Evolutionary conservation across 106 monocot genomes (phyloP).

Genomic region (Gastrodia elata): DNA sequence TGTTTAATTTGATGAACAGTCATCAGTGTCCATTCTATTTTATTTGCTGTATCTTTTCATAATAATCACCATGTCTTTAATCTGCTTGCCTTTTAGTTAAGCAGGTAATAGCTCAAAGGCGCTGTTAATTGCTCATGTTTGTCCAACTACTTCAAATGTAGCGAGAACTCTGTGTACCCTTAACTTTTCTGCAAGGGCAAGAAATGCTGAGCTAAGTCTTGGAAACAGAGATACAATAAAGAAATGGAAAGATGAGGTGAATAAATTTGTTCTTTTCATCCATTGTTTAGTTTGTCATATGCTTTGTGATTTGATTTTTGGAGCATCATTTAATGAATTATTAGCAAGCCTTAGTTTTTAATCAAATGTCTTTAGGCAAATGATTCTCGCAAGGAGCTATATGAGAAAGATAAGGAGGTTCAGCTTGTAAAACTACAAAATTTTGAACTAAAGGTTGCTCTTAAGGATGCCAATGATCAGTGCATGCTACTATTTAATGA

Average conservation of each 20-base stretch:
- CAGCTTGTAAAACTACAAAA: conserved; percentile 55
- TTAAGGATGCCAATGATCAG: conserved; percentile 89
- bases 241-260: conserved; percentile 96
- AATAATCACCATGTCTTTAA: not conserved
- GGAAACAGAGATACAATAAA: conserved; percentile 93
- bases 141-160: conserved; percentile 63
- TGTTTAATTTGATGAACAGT: not conserved
- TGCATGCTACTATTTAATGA: conserved; percentile 87
- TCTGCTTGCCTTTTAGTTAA: conserved; percentile 2
- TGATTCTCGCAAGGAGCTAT: conserved; percentile 75
- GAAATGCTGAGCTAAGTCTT: conserved; percentile 79
- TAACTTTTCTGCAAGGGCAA: conserved; percentile 78
- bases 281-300: not conserved
- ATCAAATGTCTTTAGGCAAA: conserved; percentile 55
- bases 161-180: conserved; percentile 58
- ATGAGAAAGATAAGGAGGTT: conserved; percentile 87
- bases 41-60: not conserved
- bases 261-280: not conserved
- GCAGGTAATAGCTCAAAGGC: conserved; percentile 80
- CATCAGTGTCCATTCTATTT: not conserved
- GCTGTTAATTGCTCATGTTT: conserved; percentile 76
- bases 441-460: conserved; percentile 41
- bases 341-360: not conserved
- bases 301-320: not conserved
- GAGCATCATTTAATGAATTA: not conserved